Evolutionary conservation across 345 rosid species (phyloP).

Genomic region (Raphanus sativus): DNA sequence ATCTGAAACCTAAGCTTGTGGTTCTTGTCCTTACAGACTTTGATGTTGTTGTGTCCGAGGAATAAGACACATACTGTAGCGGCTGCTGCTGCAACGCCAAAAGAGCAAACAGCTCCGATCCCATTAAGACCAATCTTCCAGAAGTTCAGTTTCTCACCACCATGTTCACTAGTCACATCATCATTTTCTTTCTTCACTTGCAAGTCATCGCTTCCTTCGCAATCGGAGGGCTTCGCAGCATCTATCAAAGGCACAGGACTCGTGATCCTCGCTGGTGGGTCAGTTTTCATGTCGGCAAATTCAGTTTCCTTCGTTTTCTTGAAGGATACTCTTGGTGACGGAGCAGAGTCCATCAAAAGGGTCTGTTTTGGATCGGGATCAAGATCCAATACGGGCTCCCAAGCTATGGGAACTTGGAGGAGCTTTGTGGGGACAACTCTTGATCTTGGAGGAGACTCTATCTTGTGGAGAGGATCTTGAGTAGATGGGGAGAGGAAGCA

Average conservation of each 20-base stretch:
- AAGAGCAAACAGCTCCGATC: slow-evolving; percentile 85
- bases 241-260: slow-evolving; percentile 13
- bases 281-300: slow-evolving; percentile 97
- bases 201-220: background rate
- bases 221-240: slow-evolving; percentile 10
- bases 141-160: slow-evolving; percentile 48
- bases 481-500: slow-evolving; percentile 62
- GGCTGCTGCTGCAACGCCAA: slow-evolving; percentile 94
- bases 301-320: slow-evolving; percentile 73
- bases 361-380: slow-evolving; percentile 42
- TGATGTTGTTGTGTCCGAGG: slow-evolving; percentile 56
- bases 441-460: slow-evolving; percentile 36
- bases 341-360: slow-evolving; percentile 53
- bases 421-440: slow-evolving; percentile 34
- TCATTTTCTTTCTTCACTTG: slow-evolving; percentile 22
- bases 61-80: slow-evolving; percentile 73
- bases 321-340: slow-evolving; percentile 83
- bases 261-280: slow-evolving; percentile 46
- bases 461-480: slow-evolving; percentile 21
- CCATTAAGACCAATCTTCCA: slow-evolving; percentile 87
- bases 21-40: slow-evolving; percentile 43
- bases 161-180: slow-evolving; percentile 42
- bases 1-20: slow-evolving; percentile 60
- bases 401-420: slow-evolving; percentile 59
- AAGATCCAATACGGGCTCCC: slow-evolving; percentile 46